A percentile compares a stretch with the other conserved stretches of the same genome.
These are phyloP conservation scores for Globisporangium okanoganense DNA, from an alignment of 352 stramenopile genomes.

Conservation along the genomic window DNA sequence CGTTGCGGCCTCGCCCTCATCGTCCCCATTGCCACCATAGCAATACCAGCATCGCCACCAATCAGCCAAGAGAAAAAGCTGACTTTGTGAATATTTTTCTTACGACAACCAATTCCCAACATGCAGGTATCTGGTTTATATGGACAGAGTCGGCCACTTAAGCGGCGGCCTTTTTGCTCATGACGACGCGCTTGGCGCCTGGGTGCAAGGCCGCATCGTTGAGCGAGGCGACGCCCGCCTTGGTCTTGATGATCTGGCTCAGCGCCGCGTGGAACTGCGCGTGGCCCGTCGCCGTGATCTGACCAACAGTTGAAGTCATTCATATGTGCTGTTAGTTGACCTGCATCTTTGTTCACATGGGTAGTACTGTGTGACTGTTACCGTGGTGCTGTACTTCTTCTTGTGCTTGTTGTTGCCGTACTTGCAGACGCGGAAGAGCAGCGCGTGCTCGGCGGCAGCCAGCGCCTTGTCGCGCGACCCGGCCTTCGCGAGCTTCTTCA, in stretches of 20 bases:
- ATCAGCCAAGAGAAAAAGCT: neutral
- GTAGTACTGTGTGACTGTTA: slow-evolving; percentile 8
- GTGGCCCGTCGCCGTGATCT: slow-evolving; percentile 61
- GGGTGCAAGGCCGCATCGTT: slow-evolving; percentile 10
- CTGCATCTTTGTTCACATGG: no score
- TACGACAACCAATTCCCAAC: neutral
- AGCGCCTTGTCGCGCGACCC: slow-evolving; percentile 23
- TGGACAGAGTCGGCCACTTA: slow-evolving; percentile 12
- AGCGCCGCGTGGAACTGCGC: slow-evolving; percentile 64
- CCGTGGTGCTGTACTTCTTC: slow-evolving; percentile 77
- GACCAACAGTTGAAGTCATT: neutral
- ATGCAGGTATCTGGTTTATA: neutral
- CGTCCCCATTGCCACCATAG: slow-evolving; percentile 20
- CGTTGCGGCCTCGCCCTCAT: slow-evolving; percentile 42
- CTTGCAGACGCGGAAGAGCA: slow-evolving; percentile 72
- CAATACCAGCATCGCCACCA: neutral
- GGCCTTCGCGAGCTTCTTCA: slow-evolving; percentile 8
- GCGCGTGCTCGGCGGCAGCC: slow-evolving; percentile 44
- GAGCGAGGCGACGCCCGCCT: slow-evolving; percentile 40
- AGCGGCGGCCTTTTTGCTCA: slow-evolving; percentile 64
- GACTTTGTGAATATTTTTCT: neutral
- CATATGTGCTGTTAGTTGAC: no score
- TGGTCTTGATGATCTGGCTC: slow-evolving; percentile 69
- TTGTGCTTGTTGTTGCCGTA: slow-evolving; percentile 89
- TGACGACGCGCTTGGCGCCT: slow-evolving; percentile 31